A percentile compares a stretch with the other conserved stretches of the same genome.
Evolutionary conservation across 805 yeast species (phyloP).

Genomic region (Peterozyma toletana): DNA sequence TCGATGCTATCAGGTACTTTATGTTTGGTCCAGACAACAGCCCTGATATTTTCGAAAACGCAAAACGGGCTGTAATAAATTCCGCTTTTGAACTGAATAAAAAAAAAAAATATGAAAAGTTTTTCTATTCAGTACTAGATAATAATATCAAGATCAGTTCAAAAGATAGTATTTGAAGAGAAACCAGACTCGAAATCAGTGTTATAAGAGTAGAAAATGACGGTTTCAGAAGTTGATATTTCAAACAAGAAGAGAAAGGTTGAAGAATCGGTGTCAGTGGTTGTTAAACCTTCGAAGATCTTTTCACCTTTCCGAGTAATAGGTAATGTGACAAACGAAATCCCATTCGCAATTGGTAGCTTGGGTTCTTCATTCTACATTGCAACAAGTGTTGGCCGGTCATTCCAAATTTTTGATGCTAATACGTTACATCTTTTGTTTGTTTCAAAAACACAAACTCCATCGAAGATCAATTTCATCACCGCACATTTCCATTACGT

Average conservation of each 20-base stretch:
- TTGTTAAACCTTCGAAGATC: slow-evolving; percentile 39
- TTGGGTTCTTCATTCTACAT: slow-evolving; percentile 83
- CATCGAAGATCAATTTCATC: slow-evolving; percentile 59
- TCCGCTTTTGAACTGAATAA: too few relatives aligned
- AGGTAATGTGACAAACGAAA: slow-evolving; percentile 83
- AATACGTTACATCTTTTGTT: slow-evolving; percentile 77
- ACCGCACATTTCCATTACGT: slow-evolving; percentile 81
- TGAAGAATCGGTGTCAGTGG: neutral
- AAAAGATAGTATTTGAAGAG: too few relatives aligned
- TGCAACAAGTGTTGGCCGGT: slow-evolving; percentile 82
- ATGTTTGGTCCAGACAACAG: too few relatives aligned
- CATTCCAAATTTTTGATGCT: slow-evolving; percentile 92
- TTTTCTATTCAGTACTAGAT: too few relatives aligned
- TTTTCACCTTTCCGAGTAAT: slow-evolving; percentile 82
- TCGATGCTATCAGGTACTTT: too few relatives aligned
- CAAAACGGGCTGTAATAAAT: too few relatives aligned
- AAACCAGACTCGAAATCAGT: too few relatives aligned
- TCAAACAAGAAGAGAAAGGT: slow-evolving; percentile 9
- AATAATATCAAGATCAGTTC: too few relatives aligned
- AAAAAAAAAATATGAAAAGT: too few relatives aligned
- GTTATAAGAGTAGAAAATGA: too few relatives aligned
- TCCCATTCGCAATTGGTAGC: slow-evolving; percentile 84
- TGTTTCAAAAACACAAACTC: slow-evolving; percentile 76
- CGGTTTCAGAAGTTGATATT: neutral
- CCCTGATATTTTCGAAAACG: too few relatives aligned